Base-by-base conservation (phyloP, 805 yeast species). In the Suhomyces sp. region DNA sequence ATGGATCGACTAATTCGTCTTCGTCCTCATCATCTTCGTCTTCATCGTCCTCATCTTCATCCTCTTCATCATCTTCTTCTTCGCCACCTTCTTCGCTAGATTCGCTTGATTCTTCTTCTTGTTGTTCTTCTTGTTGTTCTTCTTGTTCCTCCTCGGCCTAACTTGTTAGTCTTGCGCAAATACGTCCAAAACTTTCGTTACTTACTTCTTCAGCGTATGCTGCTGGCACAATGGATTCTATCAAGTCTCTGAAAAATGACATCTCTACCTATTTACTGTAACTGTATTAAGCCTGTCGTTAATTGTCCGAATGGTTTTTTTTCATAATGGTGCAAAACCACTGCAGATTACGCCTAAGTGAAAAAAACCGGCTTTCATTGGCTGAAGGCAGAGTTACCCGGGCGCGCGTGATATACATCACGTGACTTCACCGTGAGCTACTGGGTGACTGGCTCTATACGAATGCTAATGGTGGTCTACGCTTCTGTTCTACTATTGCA, bases 181-280 rank as follows among this genome's bases (percentile, higher is more conserved):
- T 15, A 21, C 29, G 12, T 41, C 44, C 27, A 21, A 6, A n/a
- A 17, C 15, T 17, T 37, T 6, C 12, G 13, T 9, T 46, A 74
- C 79, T 64, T 74, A 74, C 83, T 71, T 81, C 85, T 63, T 88
- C 96, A 63, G 96, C 97, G 75, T 80, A 84, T 49, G 96, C 96
- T 62, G 88, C 80, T 68, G 97, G 96, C 60, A 83, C 75, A 59
- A 88, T 78, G 55, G 87, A 81, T 67, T 89, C 96, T 75, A 87
- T 86, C 66, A 90, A 75, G 73, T 89, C 96, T 68, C 77, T 80
- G 64, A 83, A 78, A 65, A 82, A 75, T 60, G 79, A 69, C 81
- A 77, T 77, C 51, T 21, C 44, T 41, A 41, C 27, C 29, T 41
- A 22, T 41, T 41, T 22, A 21, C 29, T 41, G 17, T 22, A 41